Evolutionary conservation across 306 rosid genomes (phyloP), one percentile per base, ranked within the genome.

Genomic region (Hippophae rhamnoides): DNA sequence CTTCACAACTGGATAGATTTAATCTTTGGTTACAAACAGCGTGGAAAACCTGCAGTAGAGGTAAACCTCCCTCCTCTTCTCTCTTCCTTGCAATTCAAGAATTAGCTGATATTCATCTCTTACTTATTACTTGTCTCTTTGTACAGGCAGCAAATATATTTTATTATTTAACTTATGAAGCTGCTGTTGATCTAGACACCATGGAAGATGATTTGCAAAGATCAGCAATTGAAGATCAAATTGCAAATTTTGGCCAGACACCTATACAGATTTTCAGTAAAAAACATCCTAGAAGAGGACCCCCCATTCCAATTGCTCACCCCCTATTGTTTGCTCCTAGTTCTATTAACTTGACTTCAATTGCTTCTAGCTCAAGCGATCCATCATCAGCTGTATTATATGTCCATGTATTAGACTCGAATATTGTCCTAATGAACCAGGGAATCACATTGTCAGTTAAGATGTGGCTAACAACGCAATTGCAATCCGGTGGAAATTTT

Each of bases 211-310:
- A 90, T 74, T 60, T 90, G 69, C 98, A 87, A 81, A 83, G 86
- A 78, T 87, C 95, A 18, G 96, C 98, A 49, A 79, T 90, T 42
- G 98, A 90, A 78, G 98, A 90, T 66, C 98, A 90, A 77, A 85
- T 90, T 72, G 98, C 98, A 74, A 90, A 90, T 79, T 90, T 90
- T 81, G 98, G 98, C 72, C 98, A 90, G 82, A 87, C 98, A 8
- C 98, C 98, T 44, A 78, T 82, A 58, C 98, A 90, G 84, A 81
- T 90, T 70, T 90, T 90, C 63, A 87, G 89, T 53, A 90, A 90
- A 79, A 90, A 87, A 67, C 98, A 90, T 69, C 95, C 96, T 43
- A 85, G 98, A 78, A 81, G 98, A 81, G 98, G 98, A 68, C 98
- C 94, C 7, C 98, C 98, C 44, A 79, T 90, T 74, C 98, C 98